Base-by-base conservation (phyloP, 495 filamentous ascomycete species). In the Trichoderma orchidacearum region DNA sequence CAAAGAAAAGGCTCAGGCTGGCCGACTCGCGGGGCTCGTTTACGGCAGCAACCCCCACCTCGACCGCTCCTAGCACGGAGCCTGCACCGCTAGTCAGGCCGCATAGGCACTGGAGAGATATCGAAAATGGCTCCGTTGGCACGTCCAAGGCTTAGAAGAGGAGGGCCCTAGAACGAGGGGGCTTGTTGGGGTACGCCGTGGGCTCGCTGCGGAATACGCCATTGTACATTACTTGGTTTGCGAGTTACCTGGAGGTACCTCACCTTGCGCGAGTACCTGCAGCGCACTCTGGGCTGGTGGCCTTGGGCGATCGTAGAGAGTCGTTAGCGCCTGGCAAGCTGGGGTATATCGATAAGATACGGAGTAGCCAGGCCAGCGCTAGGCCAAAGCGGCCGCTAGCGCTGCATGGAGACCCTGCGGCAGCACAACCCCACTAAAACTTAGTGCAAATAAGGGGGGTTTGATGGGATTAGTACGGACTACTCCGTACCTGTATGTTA, bases 301-400 rank as follows among this genome's bases (percentile, higher is more conserved):
- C 34, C 11, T 13, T 5, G 30, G 30, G 13, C 34, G 7, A 36
- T 13, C 13, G 34, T 15, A 36, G 13, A 15, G 34, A 36, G n/a
- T 18, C 3, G 18, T 23, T 48, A 48, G 18, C 18, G 41, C 18
- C 41, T 23, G n/a, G 15, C 41, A 48, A 48, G 21, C 41, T 48
- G 41, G 41, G 41, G 41, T 48, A 48, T 48, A 48, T 48, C 41
- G 41, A 48, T 48, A 48, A 48, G 41, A 48, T 48, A 48, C 41
- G 41, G 41, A 15, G 41, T 8, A 27, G 18, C 41, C 41, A 25
- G 21, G 41, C 41, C 41, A 48, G 21, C 41, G 41, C 41, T 48
- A 48, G 41, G n/a, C 9, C 36, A 4, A 45, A 45, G 36, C 36
- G 36, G 17, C 9, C 0, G 8, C 21, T 48, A 48, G 41, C 21